phyloP scores from a whole-genome alignment of 2,329 filamentous ascomycete genomes.

The Chaetomiaceae sp. region DNA sequence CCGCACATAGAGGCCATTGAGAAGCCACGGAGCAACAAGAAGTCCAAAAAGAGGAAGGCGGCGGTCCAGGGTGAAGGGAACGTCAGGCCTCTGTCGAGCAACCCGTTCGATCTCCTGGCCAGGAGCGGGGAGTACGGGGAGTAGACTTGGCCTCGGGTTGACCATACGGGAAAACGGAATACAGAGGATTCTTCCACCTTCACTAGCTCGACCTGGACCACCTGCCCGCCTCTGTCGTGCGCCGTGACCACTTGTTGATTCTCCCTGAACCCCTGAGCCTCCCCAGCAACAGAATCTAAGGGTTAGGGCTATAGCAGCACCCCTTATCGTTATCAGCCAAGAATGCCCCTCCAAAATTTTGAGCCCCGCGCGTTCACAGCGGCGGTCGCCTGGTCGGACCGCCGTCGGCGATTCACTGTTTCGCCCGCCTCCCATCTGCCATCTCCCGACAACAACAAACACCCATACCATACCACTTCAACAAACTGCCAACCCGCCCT shows the following conservation, averaged over 20 bases:
- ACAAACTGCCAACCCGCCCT: background rate
- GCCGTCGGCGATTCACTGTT: background rate
- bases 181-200: too few relatives aligned
- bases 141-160: background rate
- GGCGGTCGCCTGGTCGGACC: background rate
- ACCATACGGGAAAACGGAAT: too few relatives aligned
- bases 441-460: background rate
- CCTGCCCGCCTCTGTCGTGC: background rate
- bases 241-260: background rate
- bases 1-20: slow-evolving; percentile 11
- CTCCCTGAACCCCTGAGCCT: background rate
- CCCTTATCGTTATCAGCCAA: slow-evolving; percentile 22
- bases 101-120: slow-evolving; percentile 21
- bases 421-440: background rate
- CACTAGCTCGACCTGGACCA: background rate
- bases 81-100: slow-evolving; percentile 10
- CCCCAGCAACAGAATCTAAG: background rate
- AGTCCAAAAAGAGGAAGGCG: slow-evolving; percentile 18
- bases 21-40: slow-evolving; percentile 8
- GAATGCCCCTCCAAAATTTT: slow-evolving; percentile 26
- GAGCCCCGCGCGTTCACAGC: slow-evolving; percentile 16
- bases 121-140: background rate
- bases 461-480: background rate
- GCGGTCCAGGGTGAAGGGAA: background rate
- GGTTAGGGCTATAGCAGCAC: slow-evolving; percentile 9